Percentiles rank a stretch among this genome's conserved stretches.
phyloP scores from a whole-genome alignment of 2,329 filamentous ascomycete genomes.

The Mollisia scopiformis region DNA sequence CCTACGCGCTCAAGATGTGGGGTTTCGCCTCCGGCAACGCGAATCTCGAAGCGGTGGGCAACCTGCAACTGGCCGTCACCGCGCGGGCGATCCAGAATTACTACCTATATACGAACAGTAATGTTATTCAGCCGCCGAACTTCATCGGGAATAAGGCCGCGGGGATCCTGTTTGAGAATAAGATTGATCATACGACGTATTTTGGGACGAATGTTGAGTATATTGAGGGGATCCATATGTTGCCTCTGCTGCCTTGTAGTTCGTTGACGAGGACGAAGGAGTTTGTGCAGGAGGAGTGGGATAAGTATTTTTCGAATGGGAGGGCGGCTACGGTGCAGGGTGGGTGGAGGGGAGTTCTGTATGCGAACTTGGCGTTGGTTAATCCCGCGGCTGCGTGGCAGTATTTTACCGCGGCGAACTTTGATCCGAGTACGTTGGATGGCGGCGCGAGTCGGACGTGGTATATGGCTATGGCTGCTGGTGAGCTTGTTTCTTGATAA shows the following conservation, averaged over 20 bases:
- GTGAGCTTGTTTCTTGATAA: conserved; percentile 41
- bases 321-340: conserved; percentile 67
- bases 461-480: conserved; percentile 80
- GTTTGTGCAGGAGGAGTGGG: conserved; percentile 86
- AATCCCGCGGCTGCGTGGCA: conserved; percentile 70
- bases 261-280: conserved; percentile 64
- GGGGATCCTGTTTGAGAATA: conserved; percentile 87
- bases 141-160: conserved; percentile 80
- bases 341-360: conserved; percentile 86
- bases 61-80: conserved; percentile 82
- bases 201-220: conserved; percentile 77
- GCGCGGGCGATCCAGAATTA: conserved; percentile 75
- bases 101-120: conserved; percentile 76
- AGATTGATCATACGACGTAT: conserved; percentile 90
- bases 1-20: conserved; percentile 68
- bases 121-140: conserved; percentile 71
- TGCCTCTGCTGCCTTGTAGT: conserved; percentile 46
- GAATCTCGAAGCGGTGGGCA: conserved; percentile 76
- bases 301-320: conserved; percentile 72
- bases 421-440: conserved; percentile 73
- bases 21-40: conserved; percentile 74
- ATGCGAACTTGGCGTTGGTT: conserved; percentile 78
- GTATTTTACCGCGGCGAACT: conserved; percentile 72
- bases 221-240: conserved; percentile 56
- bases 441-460: conserved; percentile 83